Percentiles rank a stretch among this genome's conserved stretches.
Evolutionary conservation across 441 rosid genomes (phyloP).

Genomic region (Populus hybrid): DNA sequence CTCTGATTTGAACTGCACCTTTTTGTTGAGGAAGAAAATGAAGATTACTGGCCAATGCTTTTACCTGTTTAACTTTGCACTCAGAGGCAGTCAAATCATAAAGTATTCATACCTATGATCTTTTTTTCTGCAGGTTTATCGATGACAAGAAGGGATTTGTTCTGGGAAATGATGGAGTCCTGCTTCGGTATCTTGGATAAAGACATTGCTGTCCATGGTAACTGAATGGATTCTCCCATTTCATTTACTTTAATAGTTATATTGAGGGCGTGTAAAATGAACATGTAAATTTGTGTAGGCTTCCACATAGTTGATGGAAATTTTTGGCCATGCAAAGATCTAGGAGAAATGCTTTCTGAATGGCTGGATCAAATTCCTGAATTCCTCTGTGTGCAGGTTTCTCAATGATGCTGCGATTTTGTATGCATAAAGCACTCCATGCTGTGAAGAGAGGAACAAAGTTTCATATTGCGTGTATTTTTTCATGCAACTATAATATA

Average conservation of each 20-base stretch:
- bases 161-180: conserved; percentile 84
- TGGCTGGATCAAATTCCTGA: neutral
- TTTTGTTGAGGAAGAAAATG: too few species aligned
- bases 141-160: conserved; percentile 78
- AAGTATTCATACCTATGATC: neutral
- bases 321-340: neutral
- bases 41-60: neutral
- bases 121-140: conserved; percentile 56
- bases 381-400: neutral
- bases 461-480: neutral
- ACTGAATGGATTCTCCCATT: neutral
- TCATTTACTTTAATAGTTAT: neutral
- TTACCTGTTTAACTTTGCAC: neutral
- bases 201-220: neutral
- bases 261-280: neutral
- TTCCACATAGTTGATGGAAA: neutral
- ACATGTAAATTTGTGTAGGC: neutral
- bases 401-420: neutral
- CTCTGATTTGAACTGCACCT: too few species aligned
- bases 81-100: neutral
- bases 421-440: neutral
- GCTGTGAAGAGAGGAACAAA: neutral
- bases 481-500: neutral
- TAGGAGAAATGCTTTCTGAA: neutral
- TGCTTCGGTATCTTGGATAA: conserved; percentile 91